These are phyloP conservation scores for Cladosporium sp. DNA, from an alignment of 2,329 filamentous ascomycete species.

Conservation along the genomic window DNA sequence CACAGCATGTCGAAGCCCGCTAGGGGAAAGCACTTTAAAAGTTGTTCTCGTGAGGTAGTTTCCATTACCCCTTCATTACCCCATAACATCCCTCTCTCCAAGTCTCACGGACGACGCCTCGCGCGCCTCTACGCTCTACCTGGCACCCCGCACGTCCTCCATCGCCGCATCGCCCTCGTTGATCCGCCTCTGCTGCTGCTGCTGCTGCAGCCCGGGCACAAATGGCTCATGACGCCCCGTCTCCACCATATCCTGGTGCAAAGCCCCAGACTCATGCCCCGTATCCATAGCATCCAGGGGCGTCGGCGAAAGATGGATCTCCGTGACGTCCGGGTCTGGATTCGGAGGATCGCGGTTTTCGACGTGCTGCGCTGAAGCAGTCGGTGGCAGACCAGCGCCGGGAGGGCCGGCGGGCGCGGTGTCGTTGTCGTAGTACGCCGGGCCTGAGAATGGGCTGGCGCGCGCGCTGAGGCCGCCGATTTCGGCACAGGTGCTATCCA, in stretches of 20 bases:
- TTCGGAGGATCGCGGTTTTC: not conserved
- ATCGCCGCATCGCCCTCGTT: conserved; percentile 1
- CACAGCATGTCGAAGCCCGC: not conserved
- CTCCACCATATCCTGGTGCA: conserved; percentile 30
- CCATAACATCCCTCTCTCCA: not conserved
- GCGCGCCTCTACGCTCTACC: not conserved
- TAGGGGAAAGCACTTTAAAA: not conserved
- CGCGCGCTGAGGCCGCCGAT: conserved; percentile 1
- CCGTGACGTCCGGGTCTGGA: conserved; percentile 12
- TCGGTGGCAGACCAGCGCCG: not conserved
- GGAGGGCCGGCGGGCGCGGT: not conserved
- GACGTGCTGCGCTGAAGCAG: conserved; percentile 1
- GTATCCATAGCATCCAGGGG: conserved; percentile 12
- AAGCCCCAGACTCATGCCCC: conserved; percentile 14
- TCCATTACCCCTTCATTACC: conserved; percentile 18
- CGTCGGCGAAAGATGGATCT: conserved; percentile 16
- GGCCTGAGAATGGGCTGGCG: conserved; percentile 15
- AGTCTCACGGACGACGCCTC: not conserved
- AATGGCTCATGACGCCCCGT: conserved; percentile 18
- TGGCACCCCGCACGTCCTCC: conserved; percentile 6
- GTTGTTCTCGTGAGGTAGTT: not conserved
- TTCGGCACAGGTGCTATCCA: conserved; percentile 14
- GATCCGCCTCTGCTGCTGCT: not conserved
- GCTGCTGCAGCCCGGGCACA: conserved; percentile 6
- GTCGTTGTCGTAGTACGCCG: not conserved